Evolutionary conservation across 352 stramenopile genomes (phyloP).

Genomic region (Discostella stelligera): DNA sequence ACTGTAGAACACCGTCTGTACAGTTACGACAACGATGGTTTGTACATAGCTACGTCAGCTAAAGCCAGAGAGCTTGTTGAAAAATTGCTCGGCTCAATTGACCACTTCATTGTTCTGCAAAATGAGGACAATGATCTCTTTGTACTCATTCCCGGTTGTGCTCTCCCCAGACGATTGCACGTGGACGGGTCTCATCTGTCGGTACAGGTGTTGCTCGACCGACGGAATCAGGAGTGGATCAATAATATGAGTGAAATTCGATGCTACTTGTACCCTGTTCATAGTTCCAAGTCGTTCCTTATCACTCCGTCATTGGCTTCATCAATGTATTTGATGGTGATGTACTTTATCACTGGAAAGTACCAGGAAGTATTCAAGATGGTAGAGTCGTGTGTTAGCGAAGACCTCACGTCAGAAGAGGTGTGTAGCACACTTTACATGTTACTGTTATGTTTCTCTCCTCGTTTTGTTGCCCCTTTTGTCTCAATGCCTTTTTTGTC

Average conservation of each 20-base stretch:
- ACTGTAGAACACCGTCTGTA: conserved; percentile 80
- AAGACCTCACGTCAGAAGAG: conserved; percentile 95
- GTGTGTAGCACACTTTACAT: conserved; percentile 33
- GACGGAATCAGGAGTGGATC: conserved; percentile 87
- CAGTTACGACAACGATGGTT: conserved; percentile 86
- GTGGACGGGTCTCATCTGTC: conserved; percentile 79
- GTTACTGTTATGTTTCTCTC: neutral
- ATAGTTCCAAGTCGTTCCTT: conserved; percentile 93
- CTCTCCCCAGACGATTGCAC: conserved; percentile 76
- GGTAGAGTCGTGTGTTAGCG: conserved; percentile 93
- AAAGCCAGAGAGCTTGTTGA: conserved; percentile 81
- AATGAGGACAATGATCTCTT: conserved; percentile 86
- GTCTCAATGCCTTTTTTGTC: conserved; percentile 10
- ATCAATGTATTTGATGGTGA: conserved; percentile 96
- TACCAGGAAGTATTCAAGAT: conserved; percentile 95
- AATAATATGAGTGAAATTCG: conserved; percentile 86
- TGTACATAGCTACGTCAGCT: conserved; percentile 82
- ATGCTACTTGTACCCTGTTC: conserved; percentile 97
- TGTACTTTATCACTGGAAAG: conserved; percentile 92
- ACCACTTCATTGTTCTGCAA: conserved; percentile 86
- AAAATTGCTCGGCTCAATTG: conserved; percentile 80
- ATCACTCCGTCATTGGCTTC: conserved; percentile 93
- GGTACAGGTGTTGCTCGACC: conserved; percentile 85
- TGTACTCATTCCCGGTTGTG: conserved; percentile 82
- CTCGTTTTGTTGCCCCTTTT: neutral